phyloP scores from a whole-genome alignment of 1,139 yeast species.

The Yamadazyma membranifaciens region DNA sequence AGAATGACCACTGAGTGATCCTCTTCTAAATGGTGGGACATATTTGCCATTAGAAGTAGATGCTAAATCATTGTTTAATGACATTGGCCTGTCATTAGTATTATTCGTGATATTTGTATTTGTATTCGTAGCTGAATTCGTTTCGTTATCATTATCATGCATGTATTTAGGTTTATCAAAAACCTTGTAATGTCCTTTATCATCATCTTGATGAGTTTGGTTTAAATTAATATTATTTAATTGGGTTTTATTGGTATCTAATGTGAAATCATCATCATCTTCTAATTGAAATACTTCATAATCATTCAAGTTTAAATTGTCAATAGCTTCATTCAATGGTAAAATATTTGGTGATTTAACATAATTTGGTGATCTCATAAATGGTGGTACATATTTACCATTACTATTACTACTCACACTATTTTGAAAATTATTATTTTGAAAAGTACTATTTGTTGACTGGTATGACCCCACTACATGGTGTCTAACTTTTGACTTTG shows the following conservation, averaged over 20 bases:
- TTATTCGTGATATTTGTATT: constrained; percentile 3
- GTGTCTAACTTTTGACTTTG: constrained; percentile 4
- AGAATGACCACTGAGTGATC: constrained; percentile 24
- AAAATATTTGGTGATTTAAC: constrained; percentile 34
- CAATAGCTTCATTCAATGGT: constrained; percentile 41
- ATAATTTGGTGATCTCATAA: constrained; percentile 39
- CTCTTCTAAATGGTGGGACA: constrained; percentile 69
- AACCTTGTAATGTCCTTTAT: constrained; percentile 2
- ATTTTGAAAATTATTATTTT: background rate
- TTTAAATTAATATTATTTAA: background rate
- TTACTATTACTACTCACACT: constrained; percentile 14
- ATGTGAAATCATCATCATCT: constrained; percentile 40
- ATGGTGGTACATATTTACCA: constrained; percentile 48
- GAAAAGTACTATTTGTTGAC: constrained; percentile 5
- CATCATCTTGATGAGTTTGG: constrained; percentile 5
- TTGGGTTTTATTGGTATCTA: constrained; percentile 6
- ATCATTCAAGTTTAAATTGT: constrained; percentile 30
- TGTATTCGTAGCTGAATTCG: background rate
- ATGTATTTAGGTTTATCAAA: constrained; percentile 1
- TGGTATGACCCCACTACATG: constrained; percentile 2
- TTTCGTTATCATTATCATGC: constrained; percentile 8
- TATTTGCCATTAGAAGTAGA: constrained; percentile 50
- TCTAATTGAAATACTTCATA: constrained; percentile 45
- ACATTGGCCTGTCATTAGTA: constrained; percentile 14
- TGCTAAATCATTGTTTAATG: constrained; percentile 16